Evolutionary conservation across 495 filamentous ascomycete genomes (phyloP).

Genomic region (Penicillium samsonianum): DNA sequence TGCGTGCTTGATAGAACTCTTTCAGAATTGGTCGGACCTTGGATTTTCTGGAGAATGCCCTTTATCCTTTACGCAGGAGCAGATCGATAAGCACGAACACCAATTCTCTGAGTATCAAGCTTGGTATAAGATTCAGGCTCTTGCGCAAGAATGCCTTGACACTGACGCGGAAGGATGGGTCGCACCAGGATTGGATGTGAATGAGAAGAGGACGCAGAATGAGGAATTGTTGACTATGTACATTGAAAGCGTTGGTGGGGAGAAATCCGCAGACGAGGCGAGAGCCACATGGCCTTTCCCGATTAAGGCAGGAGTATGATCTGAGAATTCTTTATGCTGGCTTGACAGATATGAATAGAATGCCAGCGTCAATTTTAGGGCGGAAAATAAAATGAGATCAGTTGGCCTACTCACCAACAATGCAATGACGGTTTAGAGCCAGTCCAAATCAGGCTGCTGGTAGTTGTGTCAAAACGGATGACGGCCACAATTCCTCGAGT

Average conservation of each 20-base stretch:
- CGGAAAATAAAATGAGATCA: too few species aligned
- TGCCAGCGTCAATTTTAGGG: too few species aligned
- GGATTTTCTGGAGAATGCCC: slow-evolving; percentile 34
- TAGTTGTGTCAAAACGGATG: too few species aligned
- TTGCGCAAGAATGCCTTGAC: slow-evolving; percentile 36
- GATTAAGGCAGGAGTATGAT: too few species aligned
- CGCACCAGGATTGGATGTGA: slow-evolving; percentile 34
- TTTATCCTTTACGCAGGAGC: slow-evolving; percentile 30
- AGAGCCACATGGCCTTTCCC: slow-evolving; percentile 37
- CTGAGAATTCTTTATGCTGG: too few species aligned
- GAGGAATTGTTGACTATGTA: slow-evolving; percentile 31
- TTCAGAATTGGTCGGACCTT: slow-evolving; percentile 31
- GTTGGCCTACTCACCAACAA: too few species aligned
- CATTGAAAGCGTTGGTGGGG: slow-evolving; percentile 27
- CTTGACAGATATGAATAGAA: too few species aligned
- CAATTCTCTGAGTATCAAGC: slow-evolving; percentile 35
- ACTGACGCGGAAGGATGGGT: slow-evolving; percentile 45
- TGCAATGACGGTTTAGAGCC: too few species aligned
- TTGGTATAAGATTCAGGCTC: slow-evolving; percentile 33
- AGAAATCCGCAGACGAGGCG: slow-evolving; percentile 32
- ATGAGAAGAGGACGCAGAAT: slow-evolving; percentile 31
- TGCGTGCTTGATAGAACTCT: slow-evolving; percentile 38
- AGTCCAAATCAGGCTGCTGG: too few species aligned
- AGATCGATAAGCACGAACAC: slow-evolving; percentile 27
- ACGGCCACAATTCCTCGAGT: too few species aligned